These are phyloP conservation scores for Mucor lusitanicus DNA, from an alignment of 371 early-diverging fungal genomes.

Conservation along the genomic window DNA sequence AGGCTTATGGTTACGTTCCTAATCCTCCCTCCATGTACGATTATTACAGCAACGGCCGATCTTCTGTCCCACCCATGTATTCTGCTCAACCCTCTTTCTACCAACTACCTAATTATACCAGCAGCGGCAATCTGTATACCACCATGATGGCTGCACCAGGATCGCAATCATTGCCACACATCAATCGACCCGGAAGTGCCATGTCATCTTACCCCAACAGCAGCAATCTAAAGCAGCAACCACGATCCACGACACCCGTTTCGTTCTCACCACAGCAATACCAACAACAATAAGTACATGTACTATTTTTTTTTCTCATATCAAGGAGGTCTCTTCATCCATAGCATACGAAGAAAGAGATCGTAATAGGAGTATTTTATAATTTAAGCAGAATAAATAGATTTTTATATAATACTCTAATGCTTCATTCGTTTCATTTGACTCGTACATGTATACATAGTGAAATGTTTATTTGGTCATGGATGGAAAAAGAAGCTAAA, in stretches of 20 bases:
- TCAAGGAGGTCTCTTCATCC: background rate
- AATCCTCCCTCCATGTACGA: slow-evolving; percentile 2
- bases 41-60: slow-evolving; percentile 8
- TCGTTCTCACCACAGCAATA: background rate
- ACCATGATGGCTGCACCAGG: background rate
- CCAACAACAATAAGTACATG: background rate
- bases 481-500: background rate
- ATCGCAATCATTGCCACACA: background rate
- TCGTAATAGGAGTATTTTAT: background rate
- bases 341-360: background rate
- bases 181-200: background rate
- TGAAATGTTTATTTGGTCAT: background rate
- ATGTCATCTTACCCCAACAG: background rate
- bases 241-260: background rate
- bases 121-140: slow-evolving; percentile 1
- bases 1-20: background rate
- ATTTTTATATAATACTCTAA: background rate
- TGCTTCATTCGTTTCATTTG: background rate
- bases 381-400: background rate
- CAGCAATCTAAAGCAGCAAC: background rate
- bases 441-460: background rate
- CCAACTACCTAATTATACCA: background rate
- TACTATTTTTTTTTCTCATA: background rate
- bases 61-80: slow-evolving; percentile 12
- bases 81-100: background rate